Conservation (phyloP, 176 grass and related monocot genomes). For the Oryza meridionalis region DNA sequence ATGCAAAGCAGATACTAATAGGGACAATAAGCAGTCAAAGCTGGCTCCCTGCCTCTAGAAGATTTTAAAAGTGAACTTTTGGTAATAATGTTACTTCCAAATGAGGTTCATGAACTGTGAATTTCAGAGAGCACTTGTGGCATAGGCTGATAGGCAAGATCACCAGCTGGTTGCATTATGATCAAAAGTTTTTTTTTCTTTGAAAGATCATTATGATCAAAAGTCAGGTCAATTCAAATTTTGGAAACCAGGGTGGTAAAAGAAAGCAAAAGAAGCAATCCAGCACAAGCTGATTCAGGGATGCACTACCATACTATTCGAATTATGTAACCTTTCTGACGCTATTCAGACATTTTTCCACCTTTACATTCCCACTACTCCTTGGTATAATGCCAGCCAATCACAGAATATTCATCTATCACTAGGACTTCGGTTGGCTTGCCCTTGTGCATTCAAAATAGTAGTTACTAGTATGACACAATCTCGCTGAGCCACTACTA, state of each 20-base stretch:
- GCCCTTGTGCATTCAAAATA: neutral
- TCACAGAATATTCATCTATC: slow-evolving; percentile 30
- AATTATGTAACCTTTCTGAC: neutral
- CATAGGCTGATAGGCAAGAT: neutral
- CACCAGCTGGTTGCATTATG: neutral
- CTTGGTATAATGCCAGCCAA: slow-evolving; percentile 12
- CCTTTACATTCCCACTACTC: slow-evolving; percentile 11
- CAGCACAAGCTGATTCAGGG: slow-evolving; percentile 43
- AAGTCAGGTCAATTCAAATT: neutral
- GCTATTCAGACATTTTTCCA: slow-evolving; percentile 16
- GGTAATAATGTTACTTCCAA: neutral
- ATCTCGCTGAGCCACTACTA: neutral
- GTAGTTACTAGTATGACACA: neutral
- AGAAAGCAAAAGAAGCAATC: slow-evolving; percentile 7
- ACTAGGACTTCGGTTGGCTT: neutral
- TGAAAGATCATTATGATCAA: neutral
- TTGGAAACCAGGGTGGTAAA: slow-evolving; percentile 9
- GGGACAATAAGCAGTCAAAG: neutral
- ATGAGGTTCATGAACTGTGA: neutral
- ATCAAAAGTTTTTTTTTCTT: neutral
- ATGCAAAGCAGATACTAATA: neutral
- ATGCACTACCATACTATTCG: slow-evolving; percentile 34
- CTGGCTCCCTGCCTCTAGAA: neutral
- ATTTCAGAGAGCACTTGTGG: neutral
- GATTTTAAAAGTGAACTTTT: slow-evolving; percentile 6